Evolutionary conservation across 805 yeast genomes (phyloP).

Genomic region (Suhomyces pyralidae): DNA sequence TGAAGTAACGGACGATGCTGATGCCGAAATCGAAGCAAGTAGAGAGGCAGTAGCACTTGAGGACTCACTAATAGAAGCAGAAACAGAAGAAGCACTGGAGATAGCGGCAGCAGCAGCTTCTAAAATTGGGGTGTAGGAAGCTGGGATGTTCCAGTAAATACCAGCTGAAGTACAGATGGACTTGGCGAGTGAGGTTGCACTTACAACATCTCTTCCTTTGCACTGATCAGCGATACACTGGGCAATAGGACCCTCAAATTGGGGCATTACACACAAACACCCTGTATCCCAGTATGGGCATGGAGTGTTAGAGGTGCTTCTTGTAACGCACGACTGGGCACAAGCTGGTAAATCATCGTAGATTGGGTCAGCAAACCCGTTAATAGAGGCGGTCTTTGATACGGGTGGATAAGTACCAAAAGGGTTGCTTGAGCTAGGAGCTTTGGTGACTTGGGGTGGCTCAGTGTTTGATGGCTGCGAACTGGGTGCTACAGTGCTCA

Average conservation of each 20-base stretch:
- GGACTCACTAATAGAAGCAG: not conserved
- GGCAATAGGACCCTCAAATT: constrained; percentile 31
- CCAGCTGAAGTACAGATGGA: constrained; percentile 35
- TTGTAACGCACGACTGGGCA: constrained; percentile 33
- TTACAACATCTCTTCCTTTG: constrained; percentile 30
- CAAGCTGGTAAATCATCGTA: constrained; percentile 37
- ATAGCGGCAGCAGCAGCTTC: constrained; percentile 22
- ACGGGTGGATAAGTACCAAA: constrained; percentile 46
- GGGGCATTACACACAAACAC: constrained; percentile 42
- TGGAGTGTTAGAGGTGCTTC: constrained; percentile 34
- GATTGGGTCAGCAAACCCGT: constrained; percentile 50
- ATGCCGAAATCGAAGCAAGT: not conserved
- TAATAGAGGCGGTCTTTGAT: constrained; percentile 44
- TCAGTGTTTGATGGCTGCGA: constrained; percentile 1
- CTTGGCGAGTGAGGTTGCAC: constrained; percentile 30
- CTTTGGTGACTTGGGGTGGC: constrained; percentile 1
- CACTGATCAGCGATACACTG: constrained; percentile 39
- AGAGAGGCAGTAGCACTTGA: not conserved
- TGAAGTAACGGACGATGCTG: constrained; percentile 14
- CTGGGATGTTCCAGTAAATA: constrained; percentile 30
- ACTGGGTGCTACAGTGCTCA: not conserved
- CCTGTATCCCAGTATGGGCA: constrained; percentile 49
- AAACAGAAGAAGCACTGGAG: not conserved
- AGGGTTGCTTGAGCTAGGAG: constrained; percentile 22
- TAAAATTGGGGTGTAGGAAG: constrained; percentile 21